Evolutionary conservation across 2,329 filamentous ascomycete genomes (phyloP).

Genomic region (Pseudocercospora pini-densiflorae): DNA sequence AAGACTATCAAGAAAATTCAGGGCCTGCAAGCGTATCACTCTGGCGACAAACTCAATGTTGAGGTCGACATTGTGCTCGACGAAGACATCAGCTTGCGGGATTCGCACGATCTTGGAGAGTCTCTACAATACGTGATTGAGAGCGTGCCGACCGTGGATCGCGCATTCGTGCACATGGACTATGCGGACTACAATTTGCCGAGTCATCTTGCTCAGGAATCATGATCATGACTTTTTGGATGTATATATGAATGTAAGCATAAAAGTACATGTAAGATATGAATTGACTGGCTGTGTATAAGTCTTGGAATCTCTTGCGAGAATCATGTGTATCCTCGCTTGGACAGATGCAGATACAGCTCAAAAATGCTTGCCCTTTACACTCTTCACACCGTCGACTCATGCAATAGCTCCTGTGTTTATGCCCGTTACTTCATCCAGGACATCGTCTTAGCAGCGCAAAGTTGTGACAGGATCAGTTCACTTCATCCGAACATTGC

Average conservation of each 20-base stretch:
- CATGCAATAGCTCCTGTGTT: too few relatives aligned
- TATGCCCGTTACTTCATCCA: too few relatives aligned
- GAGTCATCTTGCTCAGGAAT: conserved; percentile 55
- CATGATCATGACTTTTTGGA: conserved; percentile 10
- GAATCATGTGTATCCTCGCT: too few relatives aligned
- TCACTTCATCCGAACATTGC: too few relatives aligned
- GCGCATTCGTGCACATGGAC: conserved; percentile 59
- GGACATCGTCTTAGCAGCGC: too few relatives aligned
- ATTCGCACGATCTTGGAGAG: conserved; percentile 81
- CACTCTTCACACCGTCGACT: too few relatives aligned
- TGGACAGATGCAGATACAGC: neutral
- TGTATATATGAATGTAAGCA: neutral
- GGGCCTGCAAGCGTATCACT: conserved; percentile 82
- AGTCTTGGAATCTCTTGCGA: too few relatives aligned
- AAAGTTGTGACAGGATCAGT: too few relatives aligned
- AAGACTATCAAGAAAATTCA: conserved; percentile 86
- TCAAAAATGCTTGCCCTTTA: neutral
- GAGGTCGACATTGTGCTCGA: conserved; percentile 84
- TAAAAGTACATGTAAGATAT: neutral
- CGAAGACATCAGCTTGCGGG: conserved; percentile 73
- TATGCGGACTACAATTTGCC: conserved; percentile 57
- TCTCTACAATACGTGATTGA: conserved; percentile 83
- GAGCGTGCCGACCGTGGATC: conserved; percentile 72
- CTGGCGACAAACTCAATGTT: conserved; percentile 82
- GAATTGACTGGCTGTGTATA: neutral